phyloP scores from a whole-genome alignment of 164 flowering plant genomes.

The Vitis rotundifolia region DNA sequence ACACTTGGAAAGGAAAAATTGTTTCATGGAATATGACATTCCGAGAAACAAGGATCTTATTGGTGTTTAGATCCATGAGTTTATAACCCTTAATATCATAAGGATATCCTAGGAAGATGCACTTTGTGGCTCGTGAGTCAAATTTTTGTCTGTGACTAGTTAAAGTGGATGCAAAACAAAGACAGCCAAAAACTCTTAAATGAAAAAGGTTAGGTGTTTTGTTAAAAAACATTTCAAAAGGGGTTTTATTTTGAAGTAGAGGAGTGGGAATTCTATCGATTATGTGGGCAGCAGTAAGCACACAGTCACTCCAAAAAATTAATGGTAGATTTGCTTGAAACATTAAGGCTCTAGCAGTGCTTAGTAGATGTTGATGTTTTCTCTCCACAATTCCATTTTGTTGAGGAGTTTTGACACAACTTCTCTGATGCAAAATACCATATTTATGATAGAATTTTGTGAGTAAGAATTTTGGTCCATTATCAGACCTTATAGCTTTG shows the following conservation, averaged over 20 bases:
- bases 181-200: conserved; percentile 6
- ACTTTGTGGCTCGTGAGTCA: background rate
- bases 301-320: too few relatives aligned
- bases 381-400: too few relatives aligned
- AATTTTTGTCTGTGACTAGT: background rate
- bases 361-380: too few relatives aligned
- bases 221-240: background rate
- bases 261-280: background rate
- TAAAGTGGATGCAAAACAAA: background rate
- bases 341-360: too few relatives aligned
- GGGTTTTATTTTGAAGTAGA: background rate
- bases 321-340: too few relatives aligned
- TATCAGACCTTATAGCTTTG: background rate
- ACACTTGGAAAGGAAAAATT: background rate
- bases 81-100: background rate
- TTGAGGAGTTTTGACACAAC: too few relatives aligned
- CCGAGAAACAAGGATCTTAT: background rate
- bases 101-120: conserved; percentile 8
- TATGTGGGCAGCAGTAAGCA: background rate
- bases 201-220: background rate
- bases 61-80: background rate
- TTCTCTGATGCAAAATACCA: too few relatives aligned
- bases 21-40: conserved; percentile 9
- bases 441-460: too few relatives aligned
- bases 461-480: background rate